Evolutionary conservation across 2,329 filamentous ascomycete genomes (phyloP).

Genomic region (Phyllosticta citrichinensis): DNA sequence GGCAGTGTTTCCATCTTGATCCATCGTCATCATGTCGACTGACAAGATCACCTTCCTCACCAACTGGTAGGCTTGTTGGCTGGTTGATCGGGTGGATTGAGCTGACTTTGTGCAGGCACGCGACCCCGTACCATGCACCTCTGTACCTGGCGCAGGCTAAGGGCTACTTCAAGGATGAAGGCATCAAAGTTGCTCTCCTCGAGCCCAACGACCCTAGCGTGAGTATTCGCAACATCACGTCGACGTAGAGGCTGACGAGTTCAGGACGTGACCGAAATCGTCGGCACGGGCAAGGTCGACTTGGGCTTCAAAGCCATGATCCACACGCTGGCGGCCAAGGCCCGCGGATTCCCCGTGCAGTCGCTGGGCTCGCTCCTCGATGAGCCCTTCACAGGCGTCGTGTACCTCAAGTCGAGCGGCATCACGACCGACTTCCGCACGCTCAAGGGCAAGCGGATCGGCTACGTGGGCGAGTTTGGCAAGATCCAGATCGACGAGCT

Average conservation of each 20-base stretch:
- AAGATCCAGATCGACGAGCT: conserved; percentile 79
- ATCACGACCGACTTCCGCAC: conserved; percentile 67
- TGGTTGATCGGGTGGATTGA: conserved; percentile 7
- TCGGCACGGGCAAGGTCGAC: conserved; percentile 65
- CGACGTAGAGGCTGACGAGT: conserved; percentile 11
- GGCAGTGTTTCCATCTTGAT: conserved; percentile 36
- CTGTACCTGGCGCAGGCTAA: conserved; percentile 68
- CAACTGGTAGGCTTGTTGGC: conserved; percentile 54
- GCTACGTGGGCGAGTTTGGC: conserved; percentile 72
- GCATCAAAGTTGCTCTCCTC: conserved; percentile 65
- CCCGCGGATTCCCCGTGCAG: conserved; percentile 60
- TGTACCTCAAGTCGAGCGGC: conserved; percentile 64
- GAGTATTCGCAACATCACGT: conserved; percentile 16
- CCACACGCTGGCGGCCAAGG: conserved; percentile 68
- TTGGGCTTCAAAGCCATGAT: conserved; percentile 81
- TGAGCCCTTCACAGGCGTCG: conserved; percentile 69
- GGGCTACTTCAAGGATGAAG: conserved; percentile 65
- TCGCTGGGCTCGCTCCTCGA: conserved; percentile 68
- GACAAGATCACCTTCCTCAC: conserved; percentile 79
- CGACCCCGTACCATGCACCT: conserved; percentile 70
- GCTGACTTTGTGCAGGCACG: conserved; percentile 48
- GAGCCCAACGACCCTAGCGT: conserved; percentile 70
- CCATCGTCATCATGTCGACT: conserved; percentile 58
- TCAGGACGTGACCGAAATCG: conserved; percentile 70
- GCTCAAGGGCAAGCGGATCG: conserved; percentile 66